Percentiles rank a stretch among this genome's conserved stretches.
These are phyloP conservation scores for Ophiostoma ips DNA, from an alignment of 2,329 filamentous ascomycete genomes.

Conservation along the genomic window DNA sequence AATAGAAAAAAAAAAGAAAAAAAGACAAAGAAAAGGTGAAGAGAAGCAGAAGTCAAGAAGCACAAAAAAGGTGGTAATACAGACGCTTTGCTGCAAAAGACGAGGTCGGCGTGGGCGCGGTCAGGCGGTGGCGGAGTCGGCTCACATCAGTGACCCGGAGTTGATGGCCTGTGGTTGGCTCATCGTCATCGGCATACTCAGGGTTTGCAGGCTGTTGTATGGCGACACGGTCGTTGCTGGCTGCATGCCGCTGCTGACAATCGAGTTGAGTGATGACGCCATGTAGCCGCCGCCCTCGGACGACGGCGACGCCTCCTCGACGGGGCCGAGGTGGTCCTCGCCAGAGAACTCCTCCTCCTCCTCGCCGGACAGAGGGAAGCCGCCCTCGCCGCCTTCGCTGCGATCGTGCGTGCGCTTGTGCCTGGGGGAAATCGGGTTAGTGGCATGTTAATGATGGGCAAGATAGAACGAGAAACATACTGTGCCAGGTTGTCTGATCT, in stretches of 20 bases:
- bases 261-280: constrained; percentile 34
- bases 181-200: constrained; percentile 52
- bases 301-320: constrained; percentile 65
- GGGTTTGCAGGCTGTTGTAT: constrained; percentile 45
- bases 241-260: constrained; percentile 21
- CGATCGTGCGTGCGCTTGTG: constrained; percentile 69
- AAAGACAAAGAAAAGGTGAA: constrained; percentile 5
- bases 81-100: constrained; percentile 1
- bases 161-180: constrained; percentile 33
- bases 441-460: constrained; percentile 21
- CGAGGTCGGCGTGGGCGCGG: not conserved
- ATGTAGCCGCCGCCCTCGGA: constrained; percentile 54
- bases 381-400: constrained; percentile 43
- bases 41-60: not conserved
- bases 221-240: constrained; percentile 21
- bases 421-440: constrained; percentile 33
- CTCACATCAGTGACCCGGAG: constrained; percentile 29
- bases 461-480: constrained; percentile 42
- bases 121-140: not conserved
- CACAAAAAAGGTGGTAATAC: constrained; percentile 7
- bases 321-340: constrained; percentile 68
- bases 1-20: constrained; percentile 10
- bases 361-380: constrained; percentile 58
- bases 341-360: constrained; percentile 73
- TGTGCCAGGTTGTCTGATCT: constrained; percentile 98